Base-by-base conservation (phyloP, 78 protist species). In the Ministeria vibrans region DNA sequence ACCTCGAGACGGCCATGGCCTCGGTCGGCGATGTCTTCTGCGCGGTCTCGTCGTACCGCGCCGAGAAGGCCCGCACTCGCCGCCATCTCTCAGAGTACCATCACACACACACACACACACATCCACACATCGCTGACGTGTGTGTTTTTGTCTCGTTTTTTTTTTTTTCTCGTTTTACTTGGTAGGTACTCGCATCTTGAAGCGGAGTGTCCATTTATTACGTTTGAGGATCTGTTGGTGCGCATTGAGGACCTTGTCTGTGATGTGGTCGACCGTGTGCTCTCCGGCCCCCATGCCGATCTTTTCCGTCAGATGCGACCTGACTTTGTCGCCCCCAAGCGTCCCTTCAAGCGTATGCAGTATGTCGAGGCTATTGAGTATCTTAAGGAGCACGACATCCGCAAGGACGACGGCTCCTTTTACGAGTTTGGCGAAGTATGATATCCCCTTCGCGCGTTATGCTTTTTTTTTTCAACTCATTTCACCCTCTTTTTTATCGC, bases 41-140 rank as follows among this genome's bases (percentile, higher is more conserved):
- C 79, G 87, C 95, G 43, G 81, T 82, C 45, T 91, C 88, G 43
- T 89, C 94, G 25, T 96, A 89, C 83, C 93, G 99, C 36, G 98
- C 98, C 7, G 99, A 96, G 73, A 70, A 81, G 85, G 61, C 90
- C 70, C 49, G 66, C 73, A 96, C 99, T 23, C 85, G 95, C 44
- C 89, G 99, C 69, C 99, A 96, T 75, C 75, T 96, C 42, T 23
- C 96, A 20, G 99, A 96, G 86, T 96, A 83, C 84, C 36, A 3
- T 77, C 51, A 73, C 15, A 73, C 1, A 5, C 77, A 27, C 53
- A 27, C 38, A 18, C 75, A 32, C 69, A 22, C 32, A 74, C 18
- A 15, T 74, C 27, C 27, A 25, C 25, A 59, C 25, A 59, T 59
- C 25, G 25, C 25, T 59, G 63, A 55, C 25, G 25, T 55, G 25